phyloP scores from a whole-genome alignment of 176 grass and related monocot genomes.

The Raddia guianensis region DNA sequence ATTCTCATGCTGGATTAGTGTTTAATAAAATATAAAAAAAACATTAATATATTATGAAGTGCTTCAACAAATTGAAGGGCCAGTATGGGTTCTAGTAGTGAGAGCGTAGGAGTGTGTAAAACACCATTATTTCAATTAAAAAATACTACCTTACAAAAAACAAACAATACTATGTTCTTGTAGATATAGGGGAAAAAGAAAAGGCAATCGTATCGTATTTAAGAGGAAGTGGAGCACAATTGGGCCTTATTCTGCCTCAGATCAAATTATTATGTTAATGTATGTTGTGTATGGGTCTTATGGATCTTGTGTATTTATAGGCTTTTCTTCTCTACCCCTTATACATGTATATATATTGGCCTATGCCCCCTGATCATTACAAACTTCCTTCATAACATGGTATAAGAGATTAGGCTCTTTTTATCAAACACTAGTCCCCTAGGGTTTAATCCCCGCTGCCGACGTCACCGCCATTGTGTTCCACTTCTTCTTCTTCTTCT shows the following conservation, averaged over 20 bases:
- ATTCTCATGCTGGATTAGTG: conserved; percentile 18
- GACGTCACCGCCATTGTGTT: too few species aligned
- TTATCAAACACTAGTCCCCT: too few species aligned
- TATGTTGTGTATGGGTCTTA: too few species aligned
- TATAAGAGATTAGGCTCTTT: too few species aligned
- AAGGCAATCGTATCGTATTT: neutral
- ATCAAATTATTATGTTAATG: neutral
- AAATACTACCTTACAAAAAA: neutral
- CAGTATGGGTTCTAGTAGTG: neutral
- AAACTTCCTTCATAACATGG: too few species aligned
- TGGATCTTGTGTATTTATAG: too few species aligned
- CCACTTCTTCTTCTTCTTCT: too few species aligned
- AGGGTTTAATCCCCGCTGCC: too few species aligned
- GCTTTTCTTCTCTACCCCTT: too few species aligned
- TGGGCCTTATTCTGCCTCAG: too few species aligned
- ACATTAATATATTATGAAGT: neutral
- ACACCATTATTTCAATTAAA: neutral
- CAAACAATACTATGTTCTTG: neutral
- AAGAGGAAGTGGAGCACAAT: neutral
- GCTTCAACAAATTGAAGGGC: conserved; percentile 10
- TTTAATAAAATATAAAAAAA: conserved; percentile 20
- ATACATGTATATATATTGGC: too few species aligned
- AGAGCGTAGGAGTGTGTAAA: neutral
- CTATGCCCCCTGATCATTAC: too few species aligned
- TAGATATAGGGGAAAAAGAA: neutral